Percentiles rank a stretch among this genome's conserved stretches.
Conservation (phyloP, 2,329 filamentous ascomycete species). For the Hymenoscyphus occultus region DNA sequence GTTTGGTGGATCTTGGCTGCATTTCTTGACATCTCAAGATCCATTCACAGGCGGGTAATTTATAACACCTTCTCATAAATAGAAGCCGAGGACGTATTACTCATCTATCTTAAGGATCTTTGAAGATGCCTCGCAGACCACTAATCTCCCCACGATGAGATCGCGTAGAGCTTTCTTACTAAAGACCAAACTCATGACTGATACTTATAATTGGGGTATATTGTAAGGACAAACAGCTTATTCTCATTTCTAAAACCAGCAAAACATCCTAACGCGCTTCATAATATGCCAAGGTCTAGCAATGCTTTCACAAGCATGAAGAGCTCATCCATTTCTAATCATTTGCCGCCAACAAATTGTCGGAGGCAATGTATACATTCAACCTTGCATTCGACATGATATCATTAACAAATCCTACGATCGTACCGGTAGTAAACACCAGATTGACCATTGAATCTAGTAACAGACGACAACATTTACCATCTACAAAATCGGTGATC, state of each 20-base stretch:
- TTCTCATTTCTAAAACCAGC: neutral
- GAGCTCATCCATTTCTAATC: neutral
- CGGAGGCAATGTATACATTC: neutral
- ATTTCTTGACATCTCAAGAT: neutral
- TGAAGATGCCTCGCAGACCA: neutral
- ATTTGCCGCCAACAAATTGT: neutral
- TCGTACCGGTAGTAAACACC: neutral
- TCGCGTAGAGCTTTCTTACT: neutral
- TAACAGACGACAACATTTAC: neutral
- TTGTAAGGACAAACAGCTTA: neutral
- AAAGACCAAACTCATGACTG: neutral
- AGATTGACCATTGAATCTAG: neutral
- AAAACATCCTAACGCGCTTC: neutral
- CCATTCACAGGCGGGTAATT: neutral
- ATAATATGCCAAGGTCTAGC: neutral
- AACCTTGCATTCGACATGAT: neutral
- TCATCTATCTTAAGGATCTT: neutral
- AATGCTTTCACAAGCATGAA: neutral
- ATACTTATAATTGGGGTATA: neutral
- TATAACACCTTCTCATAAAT: neutral
- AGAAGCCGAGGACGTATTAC: neutral
- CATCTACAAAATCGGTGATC: neutral
- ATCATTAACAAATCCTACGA: too few relatives aligned
- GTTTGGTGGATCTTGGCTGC: neutral
- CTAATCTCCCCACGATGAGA: neutral